Evolutionary conservation across 352 stramenopile species (phyloP).

Genomic region (Globisporangium middletonii): DNA sequence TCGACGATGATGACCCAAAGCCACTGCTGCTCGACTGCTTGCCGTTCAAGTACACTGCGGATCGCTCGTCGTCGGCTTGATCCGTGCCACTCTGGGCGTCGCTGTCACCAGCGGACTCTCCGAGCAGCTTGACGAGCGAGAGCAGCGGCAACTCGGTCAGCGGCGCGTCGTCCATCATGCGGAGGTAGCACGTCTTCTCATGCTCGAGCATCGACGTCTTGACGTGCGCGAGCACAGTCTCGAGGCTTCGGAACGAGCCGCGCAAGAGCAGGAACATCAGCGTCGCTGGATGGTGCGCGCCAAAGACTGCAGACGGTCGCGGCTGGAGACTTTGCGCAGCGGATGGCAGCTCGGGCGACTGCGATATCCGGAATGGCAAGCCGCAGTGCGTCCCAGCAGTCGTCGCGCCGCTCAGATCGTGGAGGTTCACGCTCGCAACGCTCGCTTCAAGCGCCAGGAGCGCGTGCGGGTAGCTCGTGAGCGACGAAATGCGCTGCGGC

Average conservation of each 20-base stretch:
- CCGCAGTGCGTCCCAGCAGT: slow-evolving; percentile 7
- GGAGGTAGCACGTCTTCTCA: slow-evolving; percentile 72
- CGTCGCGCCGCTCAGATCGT: slow-evolving; percentile 29
- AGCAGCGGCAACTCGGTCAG: slow-evolving; percentile 46
- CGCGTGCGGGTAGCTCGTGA: slow-evolving; percentile 45
- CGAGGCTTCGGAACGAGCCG: slow-evolving; percentile 56
- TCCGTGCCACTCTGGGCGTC: neutral
- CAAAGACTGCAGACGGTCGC: slow-evolving; percentile 10
- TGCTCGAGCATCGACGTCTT: slow-evolving; percentile 51
- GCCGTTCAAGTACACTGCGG: slow-evolving; percentile 32
- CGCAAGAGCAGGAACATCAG: slow-evolving; percentile 66
- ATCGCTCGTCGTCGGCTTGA: slow-evolving; percentile 29
- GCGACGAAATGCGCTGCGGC: slow-evolving; percentile 41
- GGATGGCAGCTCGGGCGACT: neutral
- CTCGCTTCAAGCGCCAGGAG: slow-evolving; percentile 44
- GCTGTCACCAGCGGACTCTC: slow-evolving; percentile 10
- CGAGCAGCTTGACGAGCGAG: slow-evolving; percentile 41
- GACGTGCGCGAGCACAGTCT: slow-evolving; percentile 51
- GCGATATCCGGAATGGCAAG: slow-evolving; percentile 12
- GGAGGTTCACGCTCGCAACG: slow-evolving; percentile 50
- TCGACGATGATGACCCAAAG: slow-evolving; percentile 3
- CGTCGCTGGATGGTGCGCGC: slow-evolving; percentile 51
- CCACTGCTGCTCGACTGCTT: slow-evolving; percentile 18
- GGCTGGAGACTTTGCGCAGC: neutral
- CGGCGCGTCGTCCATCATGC: slow-evolving; percentile 55